Evolutionary conservation across 345 rosid genomes (phyloP), one percentile per base, ranked within the genome.

Genomic region (Eucalyptus curtisii): DNA sequence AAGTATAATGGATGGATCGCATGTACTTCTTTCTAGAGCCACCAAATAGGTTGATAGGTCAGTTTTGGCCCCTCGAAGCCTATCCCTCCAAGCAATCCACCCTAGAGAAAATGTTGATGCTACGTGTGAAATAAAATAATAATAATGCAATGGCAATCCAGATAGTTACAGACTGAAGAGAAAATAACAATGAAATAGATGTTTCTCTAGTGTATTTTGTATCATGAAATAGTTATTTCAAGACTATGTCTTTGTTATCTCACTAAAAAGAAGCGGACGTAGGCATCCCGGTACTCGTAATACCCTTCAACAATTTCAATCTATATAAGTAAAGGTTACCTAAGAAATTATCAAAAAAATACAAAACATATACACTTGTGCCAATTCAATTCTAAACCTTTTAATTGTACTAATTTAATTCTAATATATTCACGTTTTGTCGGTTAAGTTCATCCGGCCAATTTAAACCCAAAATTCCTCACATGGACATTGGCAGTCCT

Each of bases 371-470:
- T 55, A 25, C 13, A 55, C 13, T 10, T 52, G 9, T 52, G 24
- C 4, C 9, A 52, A 52, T 52, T 19, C 24, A 52, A 19, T 52
- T 20, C 0, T 17, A 52, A 52, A 19, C 22, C 0, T 52, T 24
- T 55, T 22, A 24, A 24, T 24, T 10, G 1, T 55, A 24, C 5
- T 22, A 55, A 55, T 55, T 55, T 55, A 55, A 25, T 22, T 55
- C 30, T 55, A 55, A 55, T 55, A 24, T 10, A 22, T 55, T 55
- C 1, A 55, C 1, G 13, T 55, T 55, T 55, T 55, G 61, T 55
- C 13, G 1, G 0, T 55, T 55, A 25, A 55, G 6, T 55, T 22
- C 30, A 24, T 24, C 1, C 5, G 0, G 13, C 61, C 30, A 24
- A 10, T 55, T 55, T 55, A 55, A 22, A 4, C 13, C 30, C 61